Percentiles rank a stretch among this genome's conserved stretches.
These are phyloP conservation scores for Phaseolus coccineus DNA, from an alignment of 331 rosid species.

Conservation along the genomic window DNA sequence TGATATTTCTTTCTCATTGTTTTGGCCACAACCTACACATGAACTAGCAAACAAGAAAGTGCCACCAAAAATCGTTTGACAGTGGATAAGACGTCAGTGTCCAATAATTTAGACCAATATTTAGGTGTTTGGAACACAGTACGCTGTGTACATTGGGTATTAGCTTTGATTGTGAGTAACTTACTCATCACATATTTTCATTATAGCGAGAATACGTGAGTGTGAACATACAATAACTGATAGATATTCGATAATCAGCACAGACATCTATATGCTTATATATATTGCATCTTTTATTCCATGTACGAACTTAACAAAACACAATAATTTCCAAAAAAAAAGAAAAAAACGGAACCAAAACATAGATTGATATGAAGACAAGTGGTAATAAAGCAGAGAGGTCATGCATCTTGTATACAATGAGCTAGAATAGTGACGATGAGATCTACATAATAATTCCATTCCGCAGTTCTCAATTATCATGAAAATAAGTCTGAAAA, in stretches of 20 bases:
- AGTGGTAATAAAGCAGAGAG: conserved; percentile 15
- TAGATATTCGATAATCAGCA: too few species aligned
- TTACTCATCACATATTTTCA: neutral
- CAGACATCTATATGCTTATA: too few species aligned
- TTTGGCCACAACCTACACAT: conserved; percentile 25
- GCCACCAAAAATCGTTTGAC: conserved; percentile 42
- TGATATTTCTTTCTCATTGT: conserved; percentile 41
- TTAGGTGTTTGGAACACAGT: conserved; percentile 45
- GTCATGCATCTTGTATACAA: neutral
- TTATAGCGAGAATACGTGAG: neutral
- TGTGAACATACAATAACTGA: too few species aligned
- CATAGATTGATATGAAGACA: neutral
- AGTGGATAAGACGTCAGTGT: conserved; percentile 51
- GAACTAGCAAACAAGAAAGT: conserved; percentile 46
- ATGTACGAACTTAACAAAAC: neutral
- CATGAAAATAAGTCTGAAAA: conserved; percentile 20
- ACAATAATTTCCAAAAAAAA: neutral
- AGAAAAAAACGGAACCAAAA: neutral
- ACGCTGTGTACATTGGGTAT: conserved; percentile 40
- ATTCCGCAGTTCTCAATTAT: conserved; percentile 27
- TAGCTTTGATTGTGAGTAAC: neutral
- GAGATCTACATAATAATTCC: conserved; percentile 28
- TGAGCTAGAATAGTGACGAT: neutral
- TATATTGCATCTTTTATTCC: neutral
- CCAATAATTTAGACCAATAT: conserved; percentile 32